Percentiles rank a stretch among this genome's conserved stretches.
phyloP scores from a whole-genome alignment of 73 alveolate species.

The Paraurostyla sp. region DNA sequence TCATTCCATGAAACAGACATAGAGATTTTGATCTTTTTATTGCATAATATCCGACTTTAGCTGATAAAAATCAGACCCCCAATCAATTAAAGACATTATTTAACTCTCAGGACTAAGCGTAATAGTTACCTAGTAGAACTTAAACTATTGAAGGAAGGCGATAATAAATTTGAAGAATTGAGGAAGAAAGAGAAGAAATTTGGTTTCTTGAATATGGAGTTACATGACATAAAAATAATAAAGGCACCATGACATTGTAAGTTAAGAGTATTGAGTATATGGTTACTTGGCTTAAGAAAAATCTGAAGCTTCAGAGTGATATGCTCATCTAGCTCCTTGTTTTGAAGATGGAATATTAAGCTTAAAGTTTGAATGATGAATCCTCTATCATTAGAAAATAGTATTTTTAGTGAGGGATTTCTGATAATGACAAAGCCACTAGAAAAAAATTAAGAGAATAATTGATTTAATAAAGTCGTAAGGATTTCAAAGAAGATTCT shows the following conservation, averaged over 20 bases:
- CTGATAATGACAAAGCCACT: no score
- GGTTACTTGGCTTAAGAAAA: conserved; percentile 70
- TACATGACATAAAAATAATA: conserved; percentile 69
- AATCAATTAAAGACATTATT: conserved; percentile 50
- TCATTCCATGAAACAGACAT: conserved; percentile 63
- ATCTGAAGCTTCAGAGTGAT: conserved; percentile 56
- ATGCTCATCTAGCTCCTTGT: conserved; percentile 58
- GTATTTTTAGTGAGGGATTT: no score
- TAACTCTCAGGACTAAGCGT: conserved; percentile 55
- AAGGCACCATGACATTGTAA: conserved; percentile 49
- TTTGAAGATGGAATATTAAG: conserved; percentile 11
- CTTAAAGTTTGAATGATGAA: not conserved
- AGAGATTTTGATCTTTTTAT: conserved; percentile 60
- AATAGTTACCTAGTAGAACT: not conserved
- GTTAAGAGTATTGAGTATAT: conserved; percentile 58
- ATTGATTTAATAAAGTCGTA: not conserved
- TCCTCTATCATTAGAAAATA: not conserved
- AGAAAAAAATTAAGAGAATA: not conserved
- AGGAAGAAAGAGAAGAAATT: conserved; percentile 58
- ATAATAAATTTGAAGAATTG: not conserved
- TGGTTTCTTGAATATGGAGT: conserved; percentile 62
- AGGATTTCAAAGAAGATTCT: conserved; percentile 22
- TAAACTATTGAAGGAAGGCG: conserved; percentile 28
- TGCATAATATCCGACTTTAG: conserved; percentile 74
- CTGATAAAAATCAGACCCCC: conserved; percentile 71